Conservation (phyloP, 805 yeast genomes). For the Cyberlindnera mrakii region DNA sequence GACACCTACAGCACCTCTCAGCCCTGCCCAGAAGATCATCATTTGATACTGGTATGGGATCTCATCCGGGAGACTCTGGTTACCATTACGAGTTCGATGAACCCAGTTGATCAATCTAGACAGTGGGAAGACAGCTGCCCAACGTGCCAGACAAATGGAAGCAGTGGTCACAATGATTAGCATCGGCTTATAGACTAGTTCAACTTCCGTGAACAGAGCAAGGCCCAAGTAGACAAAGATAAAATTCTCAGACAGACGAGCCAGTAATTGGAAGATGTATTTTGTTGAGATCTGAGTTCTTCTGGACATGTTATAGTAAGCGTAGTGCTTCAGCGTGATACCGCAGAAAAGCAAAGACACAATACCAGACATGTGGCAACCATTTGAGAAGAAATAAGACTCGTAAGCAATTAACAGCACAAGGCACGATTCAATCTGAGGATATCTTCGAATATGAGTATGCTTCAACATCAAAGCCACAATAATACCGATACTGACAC, state of each 20-base stretch:
- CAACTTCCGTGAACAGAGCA: conserved; percentile 93
- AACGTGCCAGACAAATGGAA: conserved; percentile 90
- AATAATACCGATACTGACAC: conserved; percentile 78
- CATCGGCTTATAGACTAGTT: conserved; percentile 88
- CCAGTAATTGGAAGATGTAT: conserved; percentile 87
- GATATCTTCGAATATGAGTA: conserved; percentile 86
- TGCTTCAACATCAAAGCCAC: conserved; percentile 90
- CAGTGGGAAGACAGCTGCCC: conserved; percentile 96
- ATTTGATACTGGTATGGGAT: conserved; percentile 93
- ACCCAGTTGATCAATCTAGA: conserved; percentile 80
- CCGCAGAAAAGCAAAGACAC: conserved; percentile 94
- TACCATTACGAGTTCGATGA: conserved; percentile 51
- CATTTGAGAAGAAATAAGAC: conserved; percentile 95
- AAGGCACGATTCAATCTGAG: conserved; percentile 94
- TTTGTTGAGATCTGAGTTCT: conserved; percentile 95
- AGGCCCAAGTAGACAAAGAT: conserved; percentile 93
- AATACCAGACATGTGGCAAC: conserved; percentile 99
- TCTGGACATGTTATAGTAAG: conserved; percentile 95
- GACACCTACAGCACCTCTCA: conserved; percentile 98
- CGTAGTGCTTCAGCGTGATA: conserved; percentile 93
- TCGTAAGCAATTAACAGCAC: conserved; percentile 89
- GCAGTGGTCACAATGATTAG: conserved; percentile 84
- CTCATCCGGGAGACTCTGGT: conserved; percentile 63
- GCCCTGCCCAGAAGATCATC: conserved; percentile 99
- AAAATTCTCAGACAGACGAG: conserved; percentile 93